These are phyloP conservation scores for Clonostachys solani DNA, from an alignment of 2,329 filamentous ascomycete genomes.

Conservation along the genomic window DNA sequence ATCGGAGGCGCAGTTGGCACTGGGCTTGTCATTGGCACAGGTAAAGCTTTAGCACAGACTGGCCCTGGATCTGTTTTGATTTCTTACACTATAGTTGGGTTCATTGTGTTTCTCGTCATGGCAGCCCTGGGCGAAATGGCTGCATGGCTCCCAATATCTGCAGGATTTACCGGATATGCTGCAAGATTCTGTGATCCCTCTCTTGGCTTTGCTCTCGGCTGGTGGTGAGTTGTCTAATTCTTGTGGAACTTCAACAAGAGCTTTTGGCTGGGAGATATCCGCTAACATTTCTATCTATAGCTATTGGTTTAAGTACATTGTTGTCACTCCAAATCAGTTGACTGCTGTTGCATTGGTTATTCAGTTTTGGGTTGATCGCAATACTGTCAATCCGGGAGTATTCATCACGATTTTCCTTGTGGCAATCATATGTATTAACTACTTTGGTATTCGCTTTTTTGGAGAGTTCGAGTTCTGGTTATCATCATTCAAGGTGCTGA, in stretches of 20 bases:
- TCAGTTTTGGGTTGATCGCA: slow-evolving; percentile 28
- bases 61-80: slow-evolving; percentile 33
- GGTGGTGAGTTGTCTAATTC: slow-evolving; percentile 25
- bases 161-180: slow-evolving; percentile 28
- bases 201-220: slow-evolving; percentile 30
- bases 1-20: slow-evolving; percentile 63
- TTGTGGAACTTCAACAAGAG: too few species aligned
- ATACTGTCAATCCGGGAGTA: slow-evolving; percentile 27
- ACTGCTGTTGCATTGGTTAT: slow-evolving; percentile 26
- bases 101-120: slow-evolving; percentile 34
- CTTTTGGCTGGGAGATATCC: neutral
- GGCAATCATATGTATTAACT: slow-evolving; percentile 47
- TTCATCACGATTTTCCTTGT: slow-evolving; percentile 46
- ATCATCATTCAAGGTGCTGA: slow-evolving; percentile 52
- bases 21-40: slow-evolving; percentile 33
- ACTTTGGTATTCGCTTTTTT: slow-evolving; percentile 52
- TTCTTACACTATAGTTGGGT: slow-evolving; percentile 33
- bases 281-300: slow-evolving; percentile 6
- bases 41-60: slow-evolving; percentile 28
- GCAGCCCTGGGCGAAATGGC: slow-evolving; percentile 35
- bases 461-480: slow-evolving; percentile 59
- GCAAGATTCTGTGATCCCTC: slow-evolving; percentile 27
- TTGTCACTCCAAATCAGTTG: slow-evolving; percentile 26
- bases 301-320: slow-evolving; percentile 30
- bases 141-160: slow-evolving; percentile 32